These are phyloP conservation scores for Pseudomassariella vexata DNA, from an alignment of 2,329 filamentous ascomycete genomes.

Conservation along the genomic window DNA sequence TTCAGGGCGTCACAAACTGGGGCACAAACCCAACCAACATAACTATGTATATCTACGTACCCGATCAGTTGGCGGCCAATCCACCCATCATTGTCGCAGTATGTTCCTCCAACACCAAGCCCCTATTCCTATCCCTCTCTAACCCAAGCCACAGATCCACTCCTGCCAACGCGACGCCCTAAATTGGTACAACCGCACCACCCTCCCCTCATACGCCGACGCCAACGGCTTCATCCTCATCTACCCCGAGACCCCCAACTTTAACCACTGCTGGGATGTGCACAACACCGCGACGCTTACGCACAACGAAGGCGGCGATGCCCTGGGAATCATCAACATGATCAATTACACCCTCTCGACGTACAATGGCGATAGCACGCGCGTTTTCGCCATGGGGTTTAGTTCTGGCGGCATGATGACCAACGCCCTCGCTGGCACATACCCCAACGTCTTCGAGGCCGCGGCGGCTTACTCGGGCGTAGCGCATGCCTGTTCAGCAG, in stretches of 20 bases:
- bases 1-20: slow-evolving; percentile 30
- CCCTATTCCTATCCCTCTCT: neutral
- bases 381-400: slow-evolving; percentile 10
- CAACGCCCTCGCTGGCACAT: slow-evolving; percentile 14
- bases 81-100: slow-evolving; percentile 19
- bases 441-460: slow-evolving; percentile 16
- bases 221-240: slow-evolving; percentile 10
- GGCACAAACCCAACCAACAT: slow-evolving; percentile 35
- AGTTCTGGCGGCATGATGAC: slow-evolving; percentile 15
- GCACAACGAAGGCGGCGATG: slow-evolving; percentile 13
- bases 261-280: slow-evolving; percentile 16
- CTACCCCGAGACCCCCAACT: slow-evolving; percentile 9
- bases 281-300: slow-evolving; percentile 12
- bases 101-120: too few relatives aligned
- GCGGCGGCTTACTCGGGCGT: slow-evolving; percentile 10
- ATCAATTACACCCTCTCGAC: slow-evolving; percentile 12
- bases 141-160: slow-evolving; percentile 7
- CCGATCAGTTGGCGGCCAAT: slow-evolving; percentile 25
- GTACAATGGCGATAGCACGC: slow-evolving; percentile 7
- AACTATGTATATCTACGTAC: slow-evolving; percentile 39
- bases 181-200: slow-evolving; percentile 11
- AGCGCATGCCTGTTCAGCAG: slow-evolving; percentile 12
- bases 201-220: slow-evolving; percentile 11
- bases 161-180: slow-evolving; percentile 9
- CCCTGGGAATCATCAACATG: slow-evolving; percentile 13